Percentiles rank a stretch among this genome's conserved stretches.
phyloP scores from a whole-genome alignment of 805 yeast genomes.

The Barnettozyma wickerhamii region DNA sequence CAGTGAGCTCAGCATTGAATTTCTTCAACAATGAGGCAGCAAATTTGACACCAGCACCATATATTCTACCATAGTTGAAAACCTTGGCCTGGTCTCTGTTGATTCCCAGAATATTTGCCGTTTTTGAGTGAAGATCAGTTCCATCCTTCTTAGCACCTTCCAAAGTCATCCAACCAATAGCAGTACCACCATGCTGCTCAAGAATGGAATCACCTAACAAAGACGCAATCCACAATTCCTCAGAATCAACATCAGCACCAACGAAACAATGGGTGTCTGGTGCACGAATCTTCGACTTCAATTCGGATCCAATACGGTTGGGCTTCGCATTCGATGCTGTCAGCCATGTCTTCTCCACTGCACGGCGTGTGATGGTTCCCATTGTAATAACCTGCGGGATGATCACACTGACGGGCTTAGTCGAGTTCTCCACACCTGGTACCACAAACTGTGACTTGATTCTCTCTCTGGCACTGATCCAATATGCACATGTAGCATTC shows the following conservation, averaged over 20 bases:
- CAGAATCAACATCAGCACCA: constrained; percentile 99
- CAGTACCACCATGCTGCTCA: constrained; percentile 90
- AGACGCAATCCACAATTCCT: constrained; percentile 97
- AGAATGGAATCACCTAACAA: constrained; percentile 89
- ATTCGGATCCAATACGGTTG: constrained; percentile 85
- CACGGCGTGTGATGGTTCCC: constrained; percentile 97
- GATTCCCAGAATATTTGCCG: constrained; percentile 86
- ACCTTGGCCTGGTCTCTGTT: constrained; percentile 89
- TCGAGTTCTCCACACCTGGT: constrained; percentile 20
- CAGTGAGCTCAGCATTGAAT: constrained; percentile 69
- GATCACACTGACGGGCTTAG: constrained; percentile 39
- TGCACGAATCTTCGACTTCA: constrained; percentile 80
- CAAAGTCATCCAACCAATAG: constrained; percentile 98
- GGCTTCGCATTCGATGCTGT: constrained; percentile 94
- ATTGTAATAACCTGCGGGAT: constrained; percentile 81
- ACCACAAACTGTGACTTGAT: constrained; percentile 85
- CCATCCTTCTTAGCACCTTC: constrained; percentile 92
- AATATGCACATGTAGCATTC: constrained; percentile 79
- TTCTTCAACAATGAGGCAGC: constrained; percentile 81
- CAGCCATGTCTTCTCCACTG: constrained; percentile 96
- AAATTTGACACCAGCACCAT: constrained; percentile 94
- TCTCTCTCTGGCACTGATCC: constrained; percentile 89
- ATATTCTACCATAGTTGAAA: constrained; percentile 94
- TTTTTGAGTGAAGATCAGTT: constrained; percentile 92
- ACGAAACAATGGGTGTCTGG: constrained; percentile 89